Percentiles rank a stretch among this genome's conserved stretches.
These are phyloP conservation scores for Exophiala calicioides DNA, from an alignment of 2,329 filamentous ascomycete genomes.

Conservation along the genomic window DNA sequence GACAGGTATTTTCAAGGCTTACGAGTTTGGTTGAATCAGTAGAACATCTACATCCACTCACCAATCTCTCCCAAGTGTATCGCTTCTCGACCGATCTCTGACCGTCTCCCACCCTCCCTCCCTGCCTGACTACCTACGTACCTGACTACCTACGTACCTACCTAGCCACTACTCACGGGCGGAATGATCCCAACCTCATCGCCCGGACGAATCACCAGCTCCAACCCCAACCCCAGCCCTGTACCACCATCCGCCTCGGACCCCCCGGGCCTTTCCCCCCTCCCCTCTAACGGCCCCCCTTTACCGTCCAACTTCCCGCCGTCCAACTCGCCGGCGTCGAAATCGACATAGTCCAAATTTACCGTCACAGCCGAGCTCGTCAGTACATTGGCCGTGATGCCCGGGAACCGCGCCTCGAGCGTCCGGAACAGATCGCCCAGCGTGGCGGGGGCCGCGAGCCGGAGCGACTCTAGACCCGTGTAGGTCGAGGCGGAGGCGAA, in stretches of 20 bases:
- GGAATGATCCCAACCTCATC: conserved; percentile 51
- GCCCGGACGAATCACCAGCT: conserved; percentile 38
- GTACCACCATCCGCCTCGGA: conserved; percentile 19
- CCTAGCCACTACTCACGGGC: conserved; percentile 49
- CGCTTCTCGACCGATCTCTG: too few species aligned
- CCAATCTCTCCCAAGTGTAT: too few species aligned
- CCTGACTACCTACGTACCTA: too few species aligned
- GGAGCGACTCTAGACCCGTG: conserved; percentile 43
- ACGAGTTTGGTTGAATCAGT: neutral
- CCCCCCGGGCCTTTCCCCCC: conserved; percentile 6
- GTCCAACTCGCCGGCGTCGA: conserved; percentile 24
- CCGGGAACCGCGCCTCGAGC: conserved; percentile 45
- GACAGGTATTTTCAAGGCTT: neutral
- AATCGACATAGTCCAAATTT: conserved; percentile 48
- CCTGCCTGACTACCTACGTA: too few species aligned
- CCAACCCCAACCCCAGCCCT: conserved; percentile 21
- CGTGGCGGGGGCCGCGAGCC: conserved; percentile 44
- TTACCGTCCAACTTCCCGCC: neutral
- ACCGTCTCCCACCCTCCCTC: too few species aligned
- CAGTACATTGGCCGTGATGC: conserved; percentile 43
- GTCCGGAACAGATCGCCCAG: conserved; percentile 40
- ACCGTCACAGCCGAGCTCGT: conserved; percentile 45
- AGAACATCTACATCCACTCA: neutral
- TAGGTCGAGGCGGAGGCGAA: conserved; percentile 47
- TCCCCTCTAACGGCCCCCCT: neutral